phyloP scores from a whole-genome alignment of 768 basidiomycete species.

The Boletus rubescentipes region DNA sequence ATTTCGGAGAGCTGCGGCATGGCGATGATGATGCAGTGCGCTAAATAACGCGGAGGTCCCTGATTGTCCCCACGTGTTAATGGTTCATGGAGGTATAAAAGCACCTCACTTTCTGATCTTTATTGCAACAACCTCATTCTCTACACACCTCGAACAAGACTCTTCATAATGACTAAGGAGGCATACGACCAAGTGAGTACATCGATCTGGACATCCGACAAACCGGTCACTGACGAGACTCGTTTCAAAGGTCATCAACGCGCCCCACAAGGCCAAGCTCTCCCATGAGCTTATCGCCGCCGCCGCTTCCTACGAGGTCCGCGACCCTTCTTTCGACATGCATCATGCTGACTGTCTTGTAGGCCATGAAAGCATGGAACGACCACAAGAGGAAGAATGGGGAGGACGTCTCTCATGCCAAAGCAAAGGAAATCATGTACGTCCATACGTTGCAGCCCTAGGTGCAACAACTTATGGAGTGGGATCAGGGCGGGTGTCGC shows the following conservation, averaged over 20 bases:
- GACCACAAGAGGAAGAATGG: constrained; percentile 52
- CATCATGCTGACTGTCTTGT: background rate
- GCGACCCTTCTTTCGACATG: background rate
- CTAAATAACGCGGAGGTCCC: constrained; percentile 33
- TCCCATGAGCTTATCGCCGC: constrained; percentile 68
- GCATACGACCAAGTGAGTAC: constrained; percentile 23
- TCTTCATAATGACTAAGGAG: constrained; percentile 13
- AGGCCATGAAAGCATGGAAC: constrained; percentile 68
- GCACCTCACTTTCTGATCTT: constrained; percentile 8
- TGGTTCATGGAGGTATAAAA: constrained; percentile 14
- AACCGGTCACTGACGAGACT: background rate
- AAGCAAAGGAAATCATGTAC: constrained; percentile 50
- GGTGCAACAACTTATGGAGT: background rate
- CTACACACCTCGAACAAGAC: background rate
- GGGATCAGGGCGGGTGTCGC: constrained; percentile 49
- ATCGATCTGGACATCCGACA: background rate
- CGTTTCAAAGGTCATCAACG: constrained; percentile 40
- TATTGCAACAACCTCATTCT: background rate
- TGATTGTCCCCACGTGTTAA: too few relatives aligned
- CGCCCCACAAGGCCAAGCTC: constrained; percentile 55
- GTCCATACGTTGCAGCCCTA: constrained; percentile 31
- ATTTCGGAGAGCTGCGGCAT: constrained; percentile 59
- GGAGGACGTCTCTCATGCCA: constrained; percentile 45
- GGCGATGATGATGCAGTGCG: constrained; percentile 73
- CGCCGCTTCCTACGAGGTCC: constrained; percentile 64